phyloP scores from a whole-genome alignment of 2,329 filamentous ascomycete genomes.

The Thielaviopsis punctulata region DNA sequence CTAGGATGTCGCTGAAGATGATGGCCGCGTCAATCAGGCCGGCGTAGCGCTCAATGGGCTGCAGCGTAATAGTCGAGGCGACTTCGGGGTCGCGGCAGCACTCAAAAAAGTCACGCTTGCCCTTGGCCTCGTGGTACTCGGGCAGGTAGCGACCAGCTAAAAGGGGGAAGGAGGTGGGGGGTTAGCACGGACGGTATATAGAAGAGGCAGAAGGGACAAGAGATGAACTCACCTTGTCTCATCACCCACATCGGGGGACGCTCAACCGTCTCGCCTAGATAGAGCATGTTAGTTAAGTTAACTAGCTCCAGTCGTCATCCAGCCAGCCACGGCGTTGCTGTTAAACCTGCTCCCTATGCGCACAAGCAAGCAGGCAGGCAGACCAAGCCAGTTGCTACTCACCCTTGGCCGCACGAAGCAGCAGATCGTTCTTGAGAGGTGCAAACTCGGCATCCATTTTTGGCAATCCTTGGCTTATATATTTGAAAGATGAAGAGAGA shows the following conservation, averaged over 20 bases:
- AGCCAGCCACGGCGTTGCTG: too few species aligned
- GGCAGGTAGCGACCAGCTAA: conserved; percentile 89
- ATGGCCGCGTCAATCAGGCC: conserved; percentile 92
- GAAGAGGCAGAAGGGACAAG: neutral
- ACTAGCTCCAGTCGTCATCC: neutral
- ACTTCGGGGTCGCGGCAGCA: conserved; percentile 90
- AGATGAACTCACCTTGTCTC: conserved; percentile 60
- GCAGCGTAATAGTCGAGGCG: conserved; percentile 80
- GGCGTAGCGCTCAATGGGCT: conserved; percentile 80
- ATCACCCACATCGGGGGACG: conserved; percentile 97
- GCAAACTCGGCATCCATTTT: conserved; percentile 34
- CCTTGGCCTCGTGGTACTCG: conserved; percentile 94
- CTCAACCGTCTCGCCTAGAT: conserved; percentile 68
- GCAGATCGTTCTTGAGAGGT: conserved; percentile 79
- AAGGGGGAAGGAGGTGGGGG: neutral
- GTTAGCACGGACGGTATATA: neutral
- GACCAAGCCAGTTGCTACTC: conserved; percentile 21
- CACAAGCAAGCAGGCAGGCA: too few species aligned
- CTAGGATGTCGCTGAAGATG: conserved; percentile 96
- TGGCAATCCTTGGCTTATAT: neutral
- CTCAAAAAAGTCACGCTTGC: conserved; percentile 82
- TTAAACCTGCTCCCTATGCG: too few species aligned
- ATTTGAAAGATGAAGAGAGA: neutral
- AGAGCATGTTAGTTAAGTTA: neutral
- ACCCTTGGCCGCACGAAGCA: conserved; percentile 84